Base-by-base conservation (phyloP, 2,329 filamentous ascomycete genomes). In the Hymenoscyphus infarciens region DNA sequence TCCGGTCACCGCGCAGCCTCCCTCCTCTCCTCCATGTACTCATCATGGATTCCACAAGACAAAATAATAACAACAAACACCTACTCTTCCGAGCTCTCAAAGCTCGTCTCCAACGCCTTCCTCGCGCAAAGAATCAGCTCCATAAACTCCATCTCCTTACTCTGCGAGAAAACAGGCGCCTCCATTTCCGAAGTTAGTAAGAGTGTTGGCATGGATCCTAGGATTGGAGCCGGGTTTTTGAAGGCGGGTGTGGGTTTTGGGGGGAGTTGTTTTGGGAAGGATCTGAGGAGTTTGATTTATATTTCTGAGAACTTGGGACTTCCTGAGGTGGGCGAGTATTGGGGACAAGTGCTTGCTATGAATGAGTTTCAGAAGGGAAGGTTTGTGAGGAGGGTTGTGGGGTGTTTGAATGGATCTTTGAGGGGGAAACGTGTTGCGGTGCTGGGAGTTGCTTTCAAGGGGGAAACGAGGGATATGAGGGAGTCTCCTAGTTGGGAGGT, bases 221-320 rank as follows among this genome's bases (percentile, higher is more conserved):
- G 90, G 57, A 90, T 94, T 63, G 90, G 90, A 6, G 79, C 83
- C 65, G 85, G 87, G 73, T 90, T 92, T 76, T 79, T 94, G 49
- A 87, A 89, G 75, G 87, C 90, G 7, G 87, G 87, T 45, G 83
- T 92, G 38, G 90, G 90, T 16, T 94, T 93, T 70, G 90, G 90
- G 61, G 90, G 90, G 22, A 89, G 86, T 64, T 94, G 90, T 76
- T 92, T 94, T 80, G 86, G 88, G 75, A 94, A 94, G 76, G 90
- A 94, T 72, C 84, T 92, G 52, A 80, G 90, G 57, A 89, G 84
- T 74, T 78, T 94, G 42, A 83, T 87, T 19, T 92, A 93, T 75
- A 80, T 93, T 33, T 87, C 90, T 16, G 87, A 91, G 69, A 85
- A 83, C 2, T 79, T 92, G 61, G 83, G 87, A 59, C 79, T 92